These are phyloP conservation scores for Cavenderia fasciculata DNA, from an alignment of 78 protist species.

Conservation along the genomic window DNA sequence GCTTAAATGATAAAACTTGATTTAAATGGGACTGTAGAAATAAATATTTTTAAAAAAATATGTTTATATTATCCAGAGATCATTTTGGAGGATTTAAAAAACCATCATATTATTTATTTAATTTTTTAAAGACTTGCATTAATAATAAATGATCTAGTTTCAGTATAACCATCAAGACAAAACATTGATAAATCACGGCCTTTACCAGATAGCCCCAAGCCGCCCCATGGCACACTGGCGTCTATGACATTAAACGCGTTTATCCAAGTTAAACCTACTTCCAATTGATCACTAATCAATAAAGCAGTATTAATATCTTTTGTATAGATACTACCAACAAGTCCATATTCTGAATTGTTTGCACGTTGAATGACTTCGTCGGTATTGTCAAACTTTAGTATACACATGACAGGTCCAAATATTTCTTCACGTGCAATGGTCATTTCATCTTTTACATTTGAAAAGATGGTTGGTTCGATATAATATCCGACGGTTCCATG, in stretches of 20 bases:
- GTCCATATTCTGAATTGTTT: conserved; percentile 85
- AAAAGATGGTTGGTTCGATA: conserved; percentile 86
- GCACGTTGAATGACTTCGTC: conserved; percentile 87
- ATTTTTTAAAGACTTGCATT: conserved; percentile 7
- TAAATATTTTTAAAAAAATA: no score
- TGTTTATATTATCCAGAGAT: no score
- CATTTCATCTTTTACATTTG: conserved; percentile 69
- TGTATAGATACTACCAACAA: conserved; percentile 83
- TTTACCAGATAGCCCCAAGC: conserved; percentile 7
- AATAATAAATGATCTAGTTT: conserved; percentile 16
- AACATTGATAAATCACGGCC: conserved; percentile 31
- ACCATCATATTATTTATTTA: no score
- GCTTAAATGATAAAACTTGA: no score
- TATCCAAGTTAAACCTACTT: conserved; percentile 26
- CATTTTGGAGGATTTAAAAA: no score
- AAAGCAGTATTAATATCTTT: conserved; percentile 40
- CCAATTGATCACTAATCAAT: conserved; percentile 5
- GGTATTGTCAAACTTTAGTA: conserved; percentile 58
- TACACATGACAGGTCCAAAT: conserved; percentile 90
- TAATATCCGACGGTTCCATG: conserved; percentile 71
- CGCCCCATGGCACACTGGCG: conserved; percentile 50
- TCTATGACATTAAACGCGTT: conserved; percentile 36
- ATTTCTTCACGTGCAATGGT: conserved; percentile 85
- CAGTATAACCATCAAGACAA: conserved; percentile 7
- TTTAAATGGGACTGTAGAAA: no score